These are phyloP conservation scores for Fusarium sp. DNA, from an alignment of 2,329 filamentous ascomycete species.

Conservation along the genomic window DNA sequence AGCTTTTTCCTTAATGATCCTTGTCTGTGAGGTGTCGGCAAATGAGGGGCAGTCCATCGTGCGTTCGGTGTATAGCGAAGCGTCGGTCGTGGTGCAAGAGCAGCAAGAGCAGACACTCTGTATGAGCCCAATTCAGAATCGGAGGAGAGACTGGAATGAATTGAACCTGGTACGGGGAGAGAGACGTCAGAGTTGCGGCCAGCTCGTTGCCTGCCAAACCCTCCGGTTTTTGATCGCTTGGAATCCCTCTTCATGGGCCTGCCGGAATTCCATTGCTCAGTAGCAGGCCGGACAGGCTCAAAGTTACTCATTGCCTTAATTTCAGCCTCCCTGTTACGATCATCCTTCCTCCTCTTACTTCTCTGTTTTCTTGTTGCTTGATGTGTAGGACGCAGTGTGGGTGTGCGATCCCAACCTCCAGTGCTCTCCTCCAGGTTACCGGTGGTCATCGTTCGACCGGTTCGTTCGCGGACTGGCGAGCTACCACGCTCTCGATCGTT, in stretches of 20 bases:
- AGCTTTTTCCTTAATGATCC: slow-evolving; percentile 65
- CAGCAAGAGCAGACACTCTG: slow-evolving; percentile 81
- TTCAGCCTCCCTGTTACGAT: slow-evolving; percentile 84
- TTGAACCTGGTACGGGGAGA: slow-evolving; percentile 77
- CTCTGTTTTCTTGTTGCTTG: slow-evolving; percentile 72
- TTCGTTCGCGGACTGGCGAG: slow-evolving; percentile 40
- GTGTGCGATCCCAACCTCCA: slow-evolving; percentile 49
- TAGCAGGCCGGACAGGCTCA: slow-evolving; percentile 72
- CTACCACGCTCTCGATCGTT: slow-evolving; percentile 47
- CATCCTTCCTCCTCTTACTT: slow-evolving; percentile 79
- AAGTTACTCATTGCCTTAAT: slow-evolving; percentile 84
- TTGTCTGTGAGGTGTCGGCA: slow-evolving; percentile 59
- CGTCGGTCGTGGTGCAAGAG: slow-evolving; percentile 87
- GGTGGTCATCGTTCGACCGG: slow-evolving; percentile 26
- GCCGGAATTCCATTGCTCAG: slow-evolving; percentile 69
- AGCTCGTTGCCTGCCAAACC: slow-evolving; percentile 63
- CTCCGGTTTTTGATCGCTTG: slow-evolving; percentile 70
- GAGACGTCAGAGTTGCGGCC: slow-evolving; percentile 78
- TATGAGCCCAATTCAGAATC: slow-evolving; percentile 78
- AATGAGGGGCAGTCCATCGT: slow-evolving; percentile 62
- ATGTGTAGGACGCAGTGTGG: slow-evolving; percentile 71
- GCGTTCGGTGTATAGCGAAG: slow-evolving; percentile 78
- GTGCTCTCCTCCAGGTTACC: slow-evolving; percentile 21
- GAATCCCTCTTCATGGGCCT: slow-evolving; percentile 71
- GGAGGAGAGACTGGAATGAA: slow-evolving; percentile 80